Conservation (phyloP, 2,329 filamentous ascomycete species). For the Botrytis fabae region DNA sequence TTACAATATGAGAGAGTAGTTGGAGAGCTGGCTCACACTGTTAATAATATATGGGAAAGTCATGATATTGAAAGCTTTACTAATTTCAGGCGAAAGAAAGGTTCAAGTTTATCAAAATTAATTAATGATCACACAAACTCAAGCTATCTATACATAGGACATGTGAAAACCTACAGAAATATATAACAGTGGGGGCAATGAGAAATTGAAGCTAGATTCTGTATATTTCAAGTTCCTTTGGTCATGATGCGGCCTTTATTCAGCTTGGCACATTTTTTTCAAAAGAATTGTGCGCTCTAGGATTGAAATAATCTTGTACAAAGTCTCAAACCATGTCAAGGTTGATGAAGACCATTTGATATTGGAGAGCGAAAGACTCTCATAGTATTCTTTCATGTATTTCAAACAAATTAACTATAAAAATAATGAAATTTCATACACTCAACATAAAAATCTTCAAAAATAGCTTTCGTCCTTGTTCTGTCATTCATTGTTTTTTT, state of each 20-base stretch:
- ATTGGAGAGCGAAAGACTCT: neutral
- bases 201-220: neutral
- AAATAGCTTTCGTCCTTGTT: neutral
- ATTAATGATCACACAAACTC: neutral
- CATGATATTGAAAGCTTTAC: neutral
- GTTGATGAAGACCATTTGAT: neutral
- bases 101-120: neutral
- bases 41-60: neutral
- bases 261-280: neutral
- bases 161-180: neutral
- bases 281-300: no score
- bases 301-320: neutral
- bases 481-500: constrained; percentile 6
- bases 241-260: fast-evolving
- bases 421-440: no score
- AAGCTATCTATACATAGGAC: neutral
- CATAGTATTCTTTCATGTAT: neutral
- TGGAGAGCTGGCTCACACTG: neutral
- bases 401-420: neutral
- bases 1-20: neutral
- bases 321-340: neutral
- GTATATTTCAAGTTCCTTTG: neutral
- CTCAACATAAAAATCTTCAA: no score
- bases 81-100: neutral
- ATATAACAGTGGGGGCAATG: neutral